phyloP scores from a whole-genome alignment of 768 basidiomycete species.

The Ephemerocybe angulata region DNA sequence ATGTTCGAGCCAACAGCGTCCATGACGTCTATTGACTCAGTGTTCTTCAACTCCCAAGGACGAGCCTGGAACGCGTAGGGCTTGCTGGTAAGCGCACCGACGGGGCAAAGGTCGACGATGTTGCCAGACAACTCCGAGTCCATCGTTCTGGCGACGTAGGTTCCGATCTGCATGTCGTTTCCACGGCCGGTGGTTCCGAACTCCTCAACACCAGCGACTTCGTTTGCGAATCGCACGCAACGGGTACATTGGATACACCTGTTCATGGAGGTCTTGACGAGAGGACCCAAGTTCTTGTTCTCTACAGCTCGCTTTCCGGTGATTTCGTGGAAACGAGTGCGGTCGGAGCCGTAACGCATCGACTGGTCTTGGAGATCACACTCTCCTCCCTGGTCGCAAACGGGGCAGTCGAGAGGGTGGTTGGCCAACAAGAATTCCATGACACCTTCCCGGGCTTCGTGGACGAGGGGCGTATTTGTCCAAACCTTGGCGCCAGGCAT shows the following conservation, averaged over 20 bases:
- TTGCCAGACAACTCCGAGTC: slow-evolving; percentile 97
- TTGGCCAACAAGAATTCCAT: slow-evolving; percentile 99
- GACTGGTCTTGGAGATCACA: slow-evolving; percentile 99
- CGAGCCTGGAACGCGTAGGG: slow-evolving; percentile 97
- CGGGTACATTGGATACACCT: slow-evolving; percentile 99
- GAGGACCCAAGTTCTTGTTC: slow-evolving; percentile 95
- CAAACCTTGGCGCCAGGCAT: slow-evolving; percentile 92
- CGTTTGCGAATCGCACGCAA: slow-evolving; percentile 98
- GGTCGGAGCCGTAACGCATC: slow-evolving; percentile 98
- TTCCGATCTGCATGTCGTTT: slow-evolving; percentile 98
- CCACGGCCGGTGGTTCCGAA: slow-evolving; percentile 95
- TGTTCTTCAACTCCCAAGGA: slow-evolving; percentile 98
- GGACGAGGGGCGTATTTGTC: slow-evolving; percentile 88
- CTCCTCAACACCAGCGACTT: slow-evolving; percentile 97
- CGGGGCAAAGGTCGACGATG: slow-evolving; percentile 95
- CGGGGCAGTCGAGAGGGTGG: slow-evolving; percentile 97
- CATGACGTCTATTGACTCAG: slow-evolving; percentile 92
- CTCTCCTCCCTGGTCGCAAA: slow-evolving; percentile 98
- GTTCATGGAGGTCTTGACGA: slow-evolving; percentile 99
- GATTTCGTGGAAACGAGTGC: slow-evolving; percentile 97
- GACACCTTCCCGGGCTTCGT: slow-evolving; percentile 91
- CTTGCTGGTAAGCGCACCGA: slow-evolving; percentile 96
- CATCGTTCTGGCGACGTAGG: slow-evolving; percentile 97
- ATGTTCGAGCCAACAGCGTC: slow-evolving; percentile 97
- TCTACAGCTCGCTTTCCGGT: slow-evolving; percentile 97